phyloP scores from a whole-genome alignment of 768 basidiomycete species.

The Chlorophyllum brunneum region DNA sequence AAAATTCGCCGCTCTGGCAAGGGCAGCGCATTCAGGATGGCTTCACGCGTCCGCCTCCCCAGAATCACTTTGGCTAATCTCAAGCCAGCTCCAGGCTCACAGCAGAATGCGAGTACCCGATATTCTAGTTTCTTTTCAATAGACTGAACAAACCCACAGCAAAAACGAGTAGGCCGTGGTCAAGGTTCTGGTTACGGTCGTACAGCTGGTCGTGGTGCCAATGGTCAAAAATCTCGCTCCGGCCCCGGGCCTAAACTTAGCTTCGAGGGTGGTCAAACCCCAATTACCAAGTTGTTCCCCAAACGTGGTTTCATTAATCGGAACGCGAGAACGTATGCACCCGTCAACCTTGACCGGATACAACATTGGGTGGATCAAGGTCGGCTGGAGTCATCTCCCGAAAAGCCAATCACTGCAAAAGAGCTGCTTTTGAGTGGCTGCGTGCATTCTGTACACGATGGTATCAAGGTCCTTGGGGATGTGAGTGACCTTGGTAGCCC shows the following conservation, averaged over 20 bases:
- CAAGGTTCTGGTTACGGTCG: constrained; percentile 89
- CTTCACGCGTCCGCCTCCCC: constrained; percentile 31
- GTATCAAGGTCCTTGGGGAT: constrained; percentile 86
- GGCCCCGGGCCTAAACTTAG: constrained; percentile 80
- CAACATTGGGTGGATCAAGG: constrained; percentile 90
- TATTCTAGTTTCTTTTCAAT: not conserved
- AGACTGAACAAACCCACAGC: constrained; percentile 37
- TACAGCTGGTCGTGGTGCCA: constrained; percentile 90
- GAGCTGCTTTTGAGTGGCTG: constrained; percentile 85
- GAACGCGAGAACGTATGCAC: constrained; percentile 70
- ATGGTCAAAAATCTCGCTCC: constrained; percentile 92
- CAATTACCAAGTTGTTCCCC: constrained; percentile 85
- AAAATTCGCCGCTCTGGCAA: not conserved
- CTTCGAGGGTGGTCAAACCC: constrained; percentile 97
- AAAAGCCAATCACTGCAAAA: constrained; percentile 82
- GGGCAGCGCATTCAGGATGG: constrained; percentile 22
- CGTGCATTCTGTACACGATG: constrained; percentile 84
- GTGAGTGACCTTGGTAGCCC: constrained; percentile 37
- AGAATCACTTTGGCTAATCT: constrained; percentile 68
- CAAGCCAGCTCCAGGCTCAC: constrained; percentile 64
- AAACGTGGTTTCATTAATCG: constrained; percentile 91
- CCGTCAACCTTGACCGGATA: constrained; percentile 83
- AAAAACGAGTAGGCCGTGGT: constrained; percentile 94
- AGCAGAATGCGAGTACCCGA: constrained; percentile 48
- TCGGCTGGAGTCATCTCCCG: constrained; percentile 70